These are phyloP conservation scores for Seiridium cupressi DNA, from an alignment of 2,329 filamentous ascomycete species.

Conservation along the genomic window DNA sequence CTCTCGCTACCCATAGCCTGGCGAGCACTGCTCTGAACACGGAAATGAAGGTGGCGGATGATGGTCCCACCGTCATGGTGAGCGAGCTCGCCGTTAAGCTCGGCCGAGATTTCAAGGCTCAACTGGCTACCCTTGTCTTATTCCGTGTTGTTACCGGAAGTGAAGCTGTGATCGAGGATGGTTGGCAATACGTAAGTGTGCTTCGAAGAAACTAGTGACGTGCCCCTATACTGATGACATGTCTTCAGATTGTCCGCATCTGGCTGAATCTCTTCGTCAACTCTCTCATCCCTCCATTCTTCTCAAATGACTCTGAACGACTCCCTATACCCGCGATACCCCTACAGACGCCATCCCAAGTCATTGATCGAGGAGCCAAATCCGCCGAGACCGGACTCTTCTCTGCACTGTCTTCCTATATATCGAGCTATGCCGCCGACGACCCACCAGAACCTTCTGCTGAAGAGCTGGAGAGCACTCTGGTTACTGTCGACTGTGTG, in stretches of 20 bases:
- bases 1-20: slow-evolving; percentile 70
- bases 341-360: slow-evolving; percentile 84
- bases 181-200: slow-evolving; percentile 72
- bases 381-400: slow-evolving; percentile 81
- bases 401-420: slow-evolving; percentile 92
- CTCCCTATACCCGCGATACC: slow-evolving; percentile 80
- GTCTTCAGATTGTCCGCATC: slow-evolving; percentile 74
- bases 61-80: slow-evolving; percentile 82
- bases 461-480: slow-evolving; percentile 92
- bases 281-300: slow-evolving; percentile 82
- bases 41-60: slow-evolving; percentile 87
- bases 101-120: slow-evolving; percentile 88
- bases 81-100: slow-evolving; percentile 96
- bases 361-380: slow-evolving; percentile 84
- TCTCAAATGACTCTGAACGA: slow-evolving; percentile 58
- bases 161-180: slow-evolving; percentile 71
- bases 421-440: slow-evolving; percentile 97
- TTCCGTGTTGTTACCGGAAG: slow-evolving; percentile 89
- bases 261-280: slow-evolving; percentile 97
- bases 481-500: slow-evolving; percentile 92
- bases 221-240: slow-evolving; percentile 32
- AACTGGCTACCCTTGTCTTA: slow-evolving; percentile 90
- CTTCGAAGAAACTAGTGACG: neutral
- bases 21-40: slow-evolving; percentile 90
- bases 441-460: slow-evolving; percentile 97